These are phyloP conservation scores for Suaeda aralocaspica DNA, from an alignment of 148 eudicot genomes.

Conservation along the genomic window DNA sequence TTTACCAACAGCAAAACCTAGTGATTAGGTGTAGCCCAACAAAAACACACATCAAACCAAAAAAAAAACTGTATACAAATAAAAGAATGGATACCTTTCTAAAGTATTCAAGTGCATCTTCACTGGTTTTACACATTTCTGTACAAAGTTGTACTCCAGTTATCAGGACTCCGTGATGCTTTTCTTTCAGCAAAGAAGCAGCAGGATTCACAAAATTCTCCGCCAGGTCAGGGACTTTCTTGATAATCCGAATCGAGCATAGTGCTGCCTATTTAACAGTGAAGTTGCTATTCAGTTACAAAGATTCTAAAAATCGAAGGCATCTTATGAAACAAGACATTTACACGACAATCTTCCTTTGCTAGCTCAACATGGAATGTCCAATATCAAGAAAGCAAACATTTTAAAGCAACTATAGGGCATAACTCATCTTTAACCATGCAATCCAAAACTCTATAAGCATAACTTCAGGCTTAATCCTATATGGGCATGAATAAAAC, in stretches of 20 bases:
- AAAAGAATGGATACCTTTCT: conserved; percentile 59
- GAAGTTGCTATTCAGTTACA: conserved; percentile 7
- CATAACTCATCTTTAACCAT: background rate
- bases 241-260: conserved; percentile 84
- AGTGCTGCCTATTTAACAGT: conserved; percentile 77
- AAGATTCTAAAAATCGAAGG: background rate
- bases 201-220: conserved; percentile 88
- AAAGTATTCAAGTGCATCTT: conserved; percentile 91
- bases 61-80: no score
- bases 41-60: background rate
- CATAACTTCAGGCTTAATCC: background rate
- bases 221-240: conserved; percentile 98
- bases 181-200: conserved; percentile 84
- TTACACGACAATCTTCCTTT: background rate
- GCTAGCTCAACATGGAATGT: background rate
- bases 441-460: background rate
- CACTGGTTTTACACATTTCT: conserved; percentile 72
- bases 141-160: conserved; percentile 90
- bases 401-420: background rate
- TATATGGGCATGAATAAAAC: background rate
- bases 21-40: background rate
- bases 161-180: conserved; percentile 93
- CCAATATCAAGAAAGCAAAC: conserved; percentile 1
- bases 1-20: background rate
- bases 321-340: conserved; percentile 7